Evolutionary conservation across 306 rosid species (phyloP).

Genomic region (Quercus robur): DNA sequence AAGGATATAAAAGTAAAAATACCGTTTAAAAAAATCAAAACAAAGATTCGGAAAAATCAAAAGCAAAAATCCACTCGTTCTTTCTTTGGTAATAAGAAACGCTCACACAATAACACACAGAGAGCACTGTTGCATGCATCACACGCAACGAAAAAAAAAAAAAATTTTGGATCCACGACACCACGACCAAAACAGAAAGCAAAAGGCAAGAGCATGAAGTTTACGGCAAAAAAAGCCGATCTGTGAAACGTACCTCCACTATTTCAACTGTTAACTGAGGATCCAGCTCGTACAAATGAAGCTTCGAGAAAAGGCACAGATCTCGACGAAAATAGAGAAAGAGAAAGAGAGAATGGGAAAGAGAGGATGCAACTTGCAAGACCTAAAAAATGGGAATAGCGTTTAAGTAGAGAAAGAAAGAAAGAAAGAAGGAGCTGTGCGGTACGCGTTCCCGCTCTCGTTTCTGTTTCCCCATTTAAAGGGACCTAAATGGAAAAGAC

Average conservation of each 20-base stretch:
- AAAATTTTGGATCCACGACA: slow-evolving; percentile 23
- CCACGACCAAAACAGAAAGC: not conserved
- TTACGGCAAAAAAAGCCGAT: not conserved
- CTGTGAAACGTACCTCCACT: slow-evolving; percentile 31
- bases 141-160: not conserved
- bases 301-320: slow-evolving; percentile 24
- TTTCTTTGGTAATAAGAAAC: not conserved
- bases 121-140: not conserved
- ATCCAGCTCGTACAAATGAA: not conserved
- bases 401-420: slow-evolving; percentile 40
- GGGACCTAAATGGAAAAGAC: not conserved
- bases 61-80: not conserved
- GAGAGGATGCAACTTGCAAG: too few species aligned
- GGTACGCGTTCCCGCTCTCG: slow-evolving; percentile 53
- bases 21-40: not conserved
- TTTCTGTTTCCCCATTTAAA: slow-evolving; percentile 31
- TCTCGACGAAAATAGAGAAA: slow-evolving; percentile 26
- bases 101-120: not conserved
- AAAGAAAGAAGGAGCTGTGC: slow-evolving; percentile 20
- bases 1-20: not conserved
- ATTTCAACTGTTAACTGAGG: not conserved
- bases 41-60: not conserved
- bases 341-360: not conserved
- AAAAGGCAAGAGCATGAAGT: slow-evolving; percentile 14
- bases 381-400: not conserved